These are phyloP conservation scores for Cicer yamashitae DNA, from an alignment of 306 rosid species.

Conservation along the genomic window DNA sequence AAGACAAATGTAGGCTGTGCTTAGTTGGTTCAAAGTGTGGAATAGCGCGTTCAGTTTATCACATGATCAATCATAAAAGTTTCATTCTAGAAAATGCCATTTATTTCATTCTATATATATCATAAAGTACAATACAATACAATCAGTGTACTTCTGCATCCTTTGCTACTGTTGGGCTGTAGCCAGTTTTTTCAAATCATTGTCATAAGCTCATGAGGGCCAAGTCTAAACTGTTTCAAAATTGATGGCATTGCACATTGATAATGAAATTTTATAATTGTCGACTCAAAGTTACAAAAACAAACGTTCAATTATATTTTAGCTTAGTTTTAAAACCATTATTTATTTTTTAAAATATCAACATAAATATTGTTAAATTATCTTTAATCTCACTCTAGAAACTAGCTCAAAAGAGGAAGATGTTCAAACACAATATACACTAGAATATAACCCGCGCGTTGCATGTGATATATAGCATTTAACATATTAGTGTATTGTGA, in stretches of 20 bases:
- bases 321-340: no score
- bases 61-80: slow-evolving; percentile 47
- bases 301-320: no score
- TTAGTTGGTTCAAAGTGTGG: slow-evolving; percentile 43
- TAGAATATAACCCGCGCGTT: no score
- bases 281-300: no score
- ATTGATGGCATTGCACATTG: background rate
- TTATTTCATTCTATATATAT: background rate
- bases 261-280: background rate
- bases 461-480: no score
- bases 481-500: no score
- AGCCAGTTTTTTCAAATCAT: slow-evolving; percentile 2
- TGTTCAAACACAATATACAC: no score
- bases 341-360: no score
- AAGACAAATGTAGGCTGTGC: slow-evolving; percentile 55
- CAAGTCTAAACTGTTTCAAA: background rate
- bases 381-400: no score
- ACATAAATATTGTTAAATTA: no score
- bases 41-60: slow-evolving; percentile 43
- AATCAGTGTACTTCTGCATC: slow-evolving; percentile 1
- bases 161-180: background rate
- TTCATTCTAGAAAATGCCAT: slow-evolving; percentile 11
- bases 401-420: no score
- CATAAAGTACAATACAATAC: background rate
- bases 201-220: background rate